Evolutionary conservation across 129 eudicot genomes (phyloP).

Genomic region (Artemisia annua): DNA sequence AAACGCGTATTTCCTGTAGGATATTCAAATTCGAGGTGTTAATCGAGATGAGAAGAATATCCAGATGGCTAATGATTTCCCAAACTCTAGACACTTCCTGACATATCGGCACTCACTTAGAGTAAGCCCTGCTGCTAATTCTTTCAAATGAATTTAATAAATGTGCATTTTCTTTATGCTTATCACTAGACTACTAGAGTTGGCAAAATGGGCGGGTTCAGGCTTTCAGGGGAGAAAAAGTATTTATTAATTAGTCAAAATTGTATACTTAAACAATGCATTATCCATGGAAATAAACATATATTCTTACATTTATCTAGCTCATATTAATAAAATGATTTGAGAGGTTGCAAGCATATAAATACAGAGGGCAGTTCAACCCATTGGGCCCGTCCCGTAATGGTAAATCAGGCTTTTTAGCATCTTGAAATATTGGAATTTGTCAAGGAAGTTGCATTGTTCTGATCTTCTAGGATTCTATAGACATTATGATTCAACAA

Average conservation of each 20-base stretch:
- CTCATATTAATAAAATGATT: no score
- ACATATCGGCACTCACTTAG: conserved; percentile 91
- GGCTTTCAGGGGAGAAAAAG: no score
- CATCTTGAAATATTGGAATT: no score
- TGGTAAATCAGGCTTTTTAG: no score
- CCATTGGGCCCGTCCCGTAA: no score
- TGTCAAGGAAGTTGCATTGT: background rate
- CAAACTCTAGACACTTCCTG: conserved; percentile 85
- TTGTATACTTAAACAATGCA: no score
- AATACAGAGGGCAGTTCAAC: no score
- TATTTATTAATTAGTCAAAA: no score
- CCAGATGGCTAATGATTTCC: conserved; percentile 73
- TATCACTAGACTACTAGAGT: background rate
- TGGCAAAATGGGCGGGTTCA: background rate
- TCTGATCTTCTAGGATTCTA: background rate
- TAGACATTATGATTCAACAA: conserved; percentile 8
- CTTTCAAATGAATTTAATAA: background rate
- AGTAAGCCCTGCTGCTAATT: conserved; percentile 43
- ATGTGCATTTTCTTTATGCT: conserved; percentile 3
- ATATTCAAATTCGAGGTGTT: conserved; percentile 95
- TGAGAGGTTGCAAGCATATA: background rate
- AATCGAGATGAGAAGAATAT: conserved; percentile 90
- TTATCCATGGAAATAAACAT: no score
- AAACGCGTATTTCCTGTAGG: conserved; percentile 44
- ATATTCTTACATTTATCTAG: no score